Percentiles rank a stretch among this genome's conserved stretches.
Evolutionary conservation across 176 grass and related monocot species (phyloP).

Genomic region (Avena eriantha): DNA sequence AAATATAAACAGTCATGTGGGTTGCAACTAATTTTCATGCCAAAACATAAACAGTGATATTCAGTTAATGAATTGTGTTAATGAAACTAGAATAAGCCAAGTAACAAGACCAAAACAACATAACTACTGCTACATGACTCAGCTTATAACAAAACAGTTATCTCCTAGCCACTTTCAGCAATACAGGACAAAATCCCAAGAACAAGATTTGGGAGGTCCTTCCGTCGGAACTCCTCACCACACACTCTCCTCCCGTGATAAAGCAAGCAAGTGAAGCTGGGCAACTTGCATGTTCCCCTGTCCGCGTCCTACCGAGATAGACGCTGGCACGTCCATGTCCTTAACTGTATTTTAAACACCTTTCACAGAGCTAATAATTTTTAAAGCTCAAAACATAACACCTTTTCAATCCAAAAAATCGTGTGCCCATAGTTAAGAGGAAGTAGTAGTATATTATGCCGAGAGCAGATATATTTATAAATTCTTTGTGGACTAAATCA

Average conservation of each 20-base stretch:
- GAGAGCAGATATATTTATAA: background rate
- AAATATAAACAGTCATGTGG: background rate
- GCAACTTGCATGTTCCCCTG: background rate
- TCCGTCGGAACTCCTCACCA: background rate
- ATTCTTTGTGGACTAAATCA: background rate
- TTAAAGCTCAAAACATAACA: background rate
- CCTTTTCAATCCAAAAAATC: conserved; percentile 15
- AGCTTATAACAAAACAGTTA: background rate
- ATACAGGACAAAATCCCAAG: background rate
- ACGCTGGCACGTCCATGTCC: conserved; percentile 11
- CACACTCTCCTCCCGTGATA: conserved; percentile 2
- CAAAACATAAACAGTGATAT: background rate
- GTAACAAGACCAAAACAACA: background rate
- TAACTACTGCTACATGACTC: background rate
- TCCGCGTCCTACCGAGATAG: conserved; percentile 17
- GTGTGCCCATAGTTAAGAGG: background rate
- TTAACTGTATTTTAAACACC: background rate
- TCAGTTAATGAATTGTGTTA: background rate
- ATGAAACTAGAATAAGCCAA: conserved; percentile 6
- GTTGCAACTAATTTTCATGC: background rate
- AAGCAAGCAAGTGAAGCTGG: conserved; percentile 1
- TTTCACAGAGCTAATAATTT: conserved; percentile 17
- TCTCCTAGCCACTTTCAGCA: background rate
- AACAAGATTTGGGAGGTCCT: conserved; percentile 18
- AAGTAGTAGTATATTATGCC: background rate